Base-by-base conservation (phyloP, 2,329 filamentous ascomycete genomes). In the Magnaporthales sp. region DNA sequence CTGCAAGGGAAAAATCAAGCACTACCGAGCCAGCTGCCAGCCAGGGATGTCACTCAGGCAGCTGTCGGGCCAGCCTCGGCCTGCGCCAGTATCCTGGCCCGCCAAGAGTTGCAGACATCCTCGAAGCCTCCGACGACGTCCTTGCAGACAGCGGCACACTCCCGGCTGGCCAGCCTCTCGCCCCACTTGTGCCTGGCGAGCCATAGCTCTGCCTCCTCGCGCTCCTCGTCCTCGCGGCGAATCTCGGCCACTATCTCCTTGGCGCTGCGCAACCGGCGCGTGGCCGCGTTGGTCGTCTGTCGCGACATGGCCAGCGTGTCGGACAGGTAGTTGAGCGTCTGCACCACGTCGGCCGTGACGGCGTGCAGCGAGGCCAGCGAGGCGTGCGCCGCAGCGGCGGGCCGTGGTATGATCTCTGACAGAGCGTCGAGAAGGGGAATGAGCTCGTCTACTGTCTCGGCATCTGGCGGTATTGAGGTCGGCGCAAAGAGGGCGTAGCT, bases 251-350 rank as follows among this genome's bases (percentile, higher is more conserved):
- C 89, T 68, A 96, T 86, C 75, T 96, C 93, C 72, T 90, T 91
- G 7, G 92, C 93, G 46, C 88, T 91, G 71, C 90, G 89, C 65
- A 99, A 80, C 61, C 92, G 86, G 66, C 95, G 84, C 2, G 90
- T 89, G 1, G 94, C 95, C 10, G 90, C 90, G 3, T 88, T 90
- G 0, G 92, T 95, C 1, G 91, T 91, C 77, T 98, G 94, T 13
- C 92, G 89, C 32, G 91, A 93, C 89, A 98, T 97, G 77, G 98
- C 94, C 38, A 99, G 83, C 3, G 92, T 93, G 75, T 99, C 95
- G 7, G 91, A 92, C 4, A 99, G 83, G 70, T 92, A 90, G 71
- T 92, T 92, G 62, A 99, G 85, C 7, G 92, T 91, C 72, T 92
- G 86, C 9, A 94, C 86, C 30, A 94, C 80, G 69, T 93, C 90